phyloP scores from a whole-genome alignment of 108 stramenopile genomes.

The Skeletonema potamos region DNA sequence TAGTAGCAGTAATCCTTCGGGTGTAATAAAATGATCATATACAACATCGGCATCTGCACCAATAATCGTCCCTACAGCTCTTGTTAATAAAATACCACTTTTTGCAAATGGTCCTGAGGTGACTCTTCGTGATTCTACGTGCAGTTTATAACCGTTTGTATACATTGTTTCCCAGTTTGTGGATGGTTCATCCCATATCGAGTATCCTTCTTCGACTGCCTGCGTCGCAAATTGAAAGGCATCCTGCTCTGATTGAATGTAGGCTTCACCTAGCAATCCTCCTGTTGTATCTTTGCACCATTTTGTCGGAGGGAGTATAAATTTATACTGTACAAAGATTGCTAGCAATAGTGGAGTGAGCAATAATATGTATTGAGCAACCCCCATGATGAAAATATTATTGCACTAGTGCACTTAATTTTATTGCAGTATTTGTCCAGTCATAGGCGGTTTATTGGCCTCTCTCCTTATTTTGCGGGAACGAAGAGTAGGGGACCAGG shows the following conservation, averaged over 20 bases:
- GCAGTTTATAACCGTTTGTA: not conserved
- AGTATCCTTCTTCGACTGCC: not conserved
- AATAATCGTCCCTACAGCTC: not conserved
- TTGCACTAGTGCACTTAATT: no score
- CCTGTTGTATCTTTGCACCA: no score
- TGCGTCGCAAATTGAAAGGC: not conserved
- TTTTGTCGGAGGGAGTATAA: no score
- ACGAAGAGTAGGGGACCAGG: no score
- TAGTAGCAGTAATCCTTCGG: not conserved
- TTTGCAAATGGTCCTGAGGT: not conserved
- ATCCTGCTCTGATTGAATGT: not conserved
- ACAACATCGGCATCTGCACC: not conserved
- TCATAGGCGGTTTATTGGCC: no score
- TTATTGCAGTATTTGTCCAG: no score
- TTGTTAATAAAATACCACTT: slow-evolving; percentile 2
- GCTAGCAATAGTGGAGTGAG: no score
- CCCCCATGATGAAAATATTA: no score
- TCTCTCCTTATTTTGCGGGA: no score
- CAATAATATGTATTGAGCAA: no score
- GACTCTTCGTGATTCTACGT: not conserved
- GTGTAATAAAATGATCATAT: slow-evolving; percentile 1
- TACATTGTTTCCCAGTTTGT: slow-evolving; percentile 1
- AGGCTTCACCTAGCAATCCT: no score
- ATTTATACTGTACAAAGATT: no score
- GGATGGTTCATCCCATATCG: not conserved